These are phyloP conservation scores for Sugiyamaella smithiae DNA, from an alignment of 805 yeast genomes.

Conservation along the genomic window DNA sequence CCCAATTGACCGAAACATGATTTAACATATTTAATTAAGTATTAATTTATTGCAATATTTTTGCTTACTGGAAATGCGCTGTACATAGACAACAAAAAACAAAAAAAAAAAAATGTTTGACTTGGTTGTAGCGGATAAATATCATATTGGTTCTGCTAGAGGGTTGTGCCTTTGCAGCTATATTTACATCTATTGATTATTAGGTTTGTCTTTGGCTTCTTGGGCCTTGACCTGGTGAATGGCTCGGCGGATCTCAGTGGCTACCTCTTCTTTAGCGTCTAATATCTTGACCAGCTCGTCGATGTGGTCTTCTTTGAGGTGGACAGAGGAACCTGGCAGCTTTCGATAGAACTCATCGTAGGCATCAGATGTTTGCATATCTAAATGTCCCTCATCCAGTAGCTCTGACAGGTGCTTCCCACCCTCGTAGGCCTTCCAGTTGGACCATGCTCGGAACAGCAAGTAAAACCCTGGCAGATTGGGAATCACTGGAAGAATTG, in stretches of 20 bases:
- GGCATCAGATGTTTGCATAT: conserved; percentile 14
- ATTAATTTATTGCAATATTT: not conserved
- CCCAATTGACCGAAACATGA: not conserved
- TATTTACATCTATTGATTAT: no score
- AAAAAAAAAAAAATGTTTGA: no score
- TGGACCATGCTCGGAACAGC: conserved; percentile 78
- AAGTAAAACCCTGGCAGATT: conserved; percentile 90
- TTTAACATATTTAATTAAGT: not conserved
- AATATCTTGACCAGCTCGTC: conserved; percentile 45
- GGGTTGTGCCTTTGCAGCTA: no score
- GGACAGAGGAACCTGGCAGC: conserved; percentile 7
- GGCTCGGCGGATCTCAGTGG: conserved; percentile 28
- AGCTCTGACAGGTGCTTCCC: conserved; percentile 63
- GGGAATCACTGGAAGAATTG: conserved; percentile 80
- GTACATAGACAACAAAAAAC: no score
- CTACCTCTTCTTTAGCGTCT: conserved; percentile 34
- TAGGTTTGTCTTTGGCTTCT: not conserved
- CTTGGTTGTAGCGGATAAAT: no score
- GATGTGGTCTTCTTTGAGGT: conserved; percentile 47
- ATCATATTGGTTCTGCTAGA: no score
- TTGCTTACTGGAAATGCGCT: no score
- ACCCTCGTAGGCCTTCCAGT: conserved; percentile 74
- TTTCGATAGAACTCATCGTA: conserved; percentile 23
- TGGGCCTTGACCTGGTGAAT: conserved; percentile 23
- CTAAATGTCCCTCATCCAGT: conserved; percentile 44